A percentile compares a stretch with the other conserved stretches of the same genome.
These are phyloP conservation scores for Prunus mira DNA, from an alignment of 306 rosid genomes.

Conservation along the genomic window DNA sequence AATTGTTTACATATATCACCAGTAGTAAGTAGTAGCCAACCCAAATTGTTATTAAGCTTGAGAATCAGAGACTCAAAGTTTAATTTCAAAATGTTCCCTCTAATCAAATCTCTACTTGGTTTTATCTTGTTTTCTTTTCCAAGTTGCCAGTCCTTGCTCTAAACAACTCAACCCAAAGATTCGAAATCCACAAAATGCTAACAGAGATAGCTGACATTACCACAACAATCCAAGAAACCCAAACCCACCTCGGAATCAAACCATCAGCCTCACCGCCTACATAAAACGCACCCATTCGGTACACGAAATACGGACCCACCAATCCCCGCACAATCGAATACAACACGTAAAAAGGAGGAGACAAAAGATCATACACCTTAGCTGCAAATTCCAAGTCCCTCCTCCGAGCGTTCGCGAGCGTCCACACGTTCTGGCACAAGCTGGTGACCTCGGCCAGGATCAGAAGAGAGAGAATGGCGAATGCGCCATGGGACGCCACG, in stretches of 20 bases:
- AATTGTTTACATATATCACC: conserved; percentile 3
- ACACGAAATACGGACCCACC: conserved; percentile 67
- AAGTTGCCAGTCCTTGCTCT: conserved; percentile 41
- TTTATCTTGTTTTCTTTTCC: conserved; percentile 53
- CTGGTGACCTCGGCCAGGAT: conserved; percentile 83
- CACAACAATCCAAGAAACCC: conserved; percentile 83
- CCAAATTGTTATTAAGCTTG: conserved; percentile 9
- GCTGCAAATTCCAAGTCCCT: conserved; percentile 51
- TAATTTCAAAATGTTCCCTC: not conserved
- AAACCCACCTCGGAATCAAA: conserved; percentile 69
- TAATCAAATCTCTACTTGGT: not conserved
- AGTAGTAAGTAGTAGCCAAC: not conserved
- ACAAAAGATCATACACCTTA: conserved; percentile 38
- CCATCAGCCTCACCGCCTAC: conserved; percentile 47
- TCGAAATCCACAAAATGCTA: conserved; percentile 75
- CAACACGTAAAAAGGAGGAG: conserved; percentile 59
- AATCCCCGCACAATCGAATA: conserved; percentile 65
- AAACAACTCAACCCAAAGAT: conserved; percentile 71
- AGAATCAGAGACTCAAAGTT: not conserved
- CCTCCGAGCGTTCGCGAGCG: conserved; percentile 53
- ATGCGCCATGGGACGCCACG: conserved; percentile 66
- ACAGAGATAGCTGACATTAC: conserved; percentile 65
- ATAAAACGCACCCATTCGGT: conserved; percentile 51
- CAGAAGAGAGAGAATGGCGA: conserved; percentile 54
- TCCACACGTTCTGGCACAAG: conserved; percentile 82